A percentile compares a stretch with the other conserved stretches of the same genome.
Conservation (phyloP, 768 basidiomycete species). For the Suillus plorans region DNA sequence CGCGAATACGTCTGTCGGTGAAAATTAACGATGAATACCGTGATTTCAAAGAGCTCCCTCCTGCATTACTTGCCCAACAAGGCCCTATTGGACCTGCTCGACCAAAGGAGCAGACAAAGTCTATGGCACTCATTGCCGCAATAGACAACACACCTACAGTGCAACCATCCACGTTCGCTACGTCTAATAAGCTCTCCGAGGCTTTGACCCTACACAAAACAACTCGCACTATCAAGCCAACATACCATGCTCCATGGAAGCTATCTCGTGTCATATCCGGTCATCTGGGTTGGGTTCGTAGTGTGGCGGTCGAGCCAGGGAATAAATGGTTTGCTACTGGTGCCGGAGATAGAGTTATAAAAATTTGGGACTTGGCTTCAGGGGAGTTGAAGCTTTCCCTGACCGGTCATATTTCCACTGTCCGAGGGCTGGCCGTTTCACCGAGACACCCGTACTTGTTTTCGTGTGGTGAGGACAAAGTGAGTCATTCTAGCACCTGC, state of each 20-base stretch:
- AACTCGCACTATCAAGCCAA: slow-evolving; percentile 90
- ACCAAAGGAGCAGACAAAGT: slow-evolving; percentile 46
- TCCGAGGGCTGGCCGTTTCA: slow-evolving; percentile 91
- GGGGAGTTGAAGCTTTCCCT: slow-evolving; percentile 97
- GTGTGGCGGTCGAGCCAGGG: slow-evolving; percentile 94
- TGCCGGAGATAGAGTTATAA: slow-evolving; percentile 96
- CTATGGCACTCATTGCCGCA: slow-evolving; percentile 34
- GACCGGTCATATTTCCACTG: slow-evolving; percentile 97
- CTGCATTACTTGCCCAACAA: slow-evolving; percentile 79
- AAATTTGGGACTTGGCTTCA: slow-evolving; percentile 97
- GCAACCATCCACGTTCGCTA: slow-evolving; percentile 69
- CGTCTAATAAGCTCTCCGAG: slow-evolving; percentile 71
- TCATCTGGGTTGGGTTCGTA: slow-evolving; percentile 96
- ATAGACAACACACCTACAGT: slow-evolving; percentile 73
- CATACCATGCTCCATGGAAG: slow-evolving; percentile 96
- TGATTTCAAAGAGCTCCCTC: slow-evolving; percentile 81
- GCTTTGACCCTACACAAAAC: slow-evolving; percentile 93
- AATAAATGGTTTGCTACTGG: slow-evolving; percentile 99
- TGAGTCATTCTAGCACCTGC: slow-evolving; percentile 29
- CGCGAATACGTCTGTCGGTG: slow-evolving; percentile 71
- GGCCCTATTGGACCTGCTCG: slow-evolving; percentile 77
- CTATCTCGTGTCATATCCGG: slow-evolving; percentile 95
- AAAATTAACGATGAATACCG: slow-evolving; percentile 92
- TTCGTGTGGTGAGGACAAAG: slow-evolving; percentile 98
- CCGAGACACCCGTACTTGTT: slow-evolving; percentile 95